Evolutionary conservation across 2,329 filamentous ascomycete genomes (phyloP), one percentile per base, ranked within the genome.

Genomic region (Elsinoe fawcettii): DNA sequence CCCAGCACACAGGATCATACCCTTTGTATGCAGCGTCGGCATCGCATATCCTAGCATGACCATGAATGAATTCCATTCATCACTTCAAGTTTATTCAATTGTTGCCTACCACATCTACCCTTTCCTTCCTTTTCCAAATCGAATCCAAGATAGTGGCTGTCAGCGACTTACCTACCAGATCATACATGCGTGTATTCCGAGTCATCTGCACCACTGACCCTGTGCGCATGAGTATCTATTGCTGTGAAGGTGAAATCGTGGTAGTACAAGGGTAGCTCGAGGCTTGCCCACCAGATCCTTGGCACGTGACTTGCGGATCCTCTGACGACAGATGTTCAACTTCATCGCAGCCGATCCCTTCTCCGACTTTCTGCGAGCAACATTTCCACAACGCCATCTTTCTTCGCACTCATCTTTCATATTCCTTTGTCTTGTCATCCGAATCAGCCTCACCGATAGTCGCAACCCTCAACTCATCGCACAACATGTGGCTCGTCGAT

Each of bases 401-500:
- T 25, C 46, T 32, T 51, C 27, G 5, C 46, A 3, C 6, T 6
- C 16, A 18, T 14, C 20, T 7, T 49, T 9, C 44, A 25, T 12
- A 36, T 39, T 32, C 16, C 8, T 8, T 18, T 36, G 46, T 22
- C 30, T 37, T 20, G 11, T 16, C 32, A 22, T 22, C 32, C 30
- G 39, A 22, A 36, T 34, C 16, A 18, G 20, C 37, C n/a, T 34
- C 16, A 27, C 14, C 2, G 18, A 51, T 11, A 34, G 7, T 16
- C 14, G 27, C 14, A 34, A 34, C 27, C n/a, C 9, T 16, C 36
- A 12, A 22, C 23, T 32, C 25, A 49, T 32, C 54, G 16, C 41
- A 18, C 59, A 66, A 57, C 44, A 95, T 96, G 90, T 95, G 89
- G 89, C 87, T 96, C 73, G 76, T 95, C 72, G 90, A 92, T 82